phyloP scores from a whole-genome alignment of 257 asterid genomes.

The Galeopsis tetrahit region DNA sequence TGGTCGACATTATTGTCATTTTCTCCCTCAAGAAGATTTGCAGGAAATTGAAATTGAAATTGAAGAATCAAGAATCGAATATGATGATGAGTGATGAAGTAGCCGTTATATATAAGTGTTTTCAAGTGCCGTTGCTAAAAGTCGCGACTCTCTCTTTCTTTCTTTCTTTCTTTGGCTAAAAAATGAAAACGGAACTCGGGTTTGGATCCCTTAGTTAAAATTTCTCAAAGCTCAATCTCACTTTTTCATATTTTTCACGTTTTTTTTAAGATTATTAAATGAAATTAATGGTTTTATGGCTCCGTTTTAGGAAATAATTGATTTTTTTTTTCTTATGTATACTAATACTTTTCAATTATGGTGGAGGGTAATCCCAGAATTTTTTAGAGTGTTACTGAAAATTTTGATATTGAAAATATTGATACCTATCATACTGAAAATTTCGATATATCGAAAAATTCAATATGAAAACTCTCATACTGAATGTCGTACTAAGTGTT shows the following conservation, averaged over 20 bases:
- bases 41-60: neutral
- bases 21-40: neutral
- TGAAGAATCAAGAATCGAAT: neutral
- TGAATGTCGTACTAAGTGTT: too few species aligned
- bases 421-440: too few species aligned
- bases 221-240: neutral
- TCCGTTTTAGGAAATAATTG: neutral
- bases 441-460: too few species aligned
- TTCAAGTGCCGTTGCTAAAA: constrained; percentile 43
- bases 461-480: too few species aligned
- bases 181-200: neutral
- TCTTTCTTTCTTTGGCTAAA: neutral
- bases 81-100: constrained; percentile 28
- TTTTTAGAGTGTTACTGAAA: too few species aligned
- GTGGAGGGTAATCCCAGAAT: too few species aligned
- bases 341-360: too few species aligned
- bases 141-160: constrained; percentile 26
- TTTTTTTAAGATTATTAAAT: neutral
- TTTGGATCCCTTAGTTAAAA: neutral
- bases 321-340: too few species aligned
- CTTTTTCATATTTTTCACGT: neutral
- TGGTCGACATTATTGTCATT: constrained; percentile 35
- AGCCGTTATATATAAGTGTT: constrained; percentile 54
- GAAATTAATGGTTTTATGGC: neutral
- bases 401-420: too few species aligned